Conservation (phyloP, 1,284 basidiomycete genomes). For the Ceratobasidium theobromae region DNA sequence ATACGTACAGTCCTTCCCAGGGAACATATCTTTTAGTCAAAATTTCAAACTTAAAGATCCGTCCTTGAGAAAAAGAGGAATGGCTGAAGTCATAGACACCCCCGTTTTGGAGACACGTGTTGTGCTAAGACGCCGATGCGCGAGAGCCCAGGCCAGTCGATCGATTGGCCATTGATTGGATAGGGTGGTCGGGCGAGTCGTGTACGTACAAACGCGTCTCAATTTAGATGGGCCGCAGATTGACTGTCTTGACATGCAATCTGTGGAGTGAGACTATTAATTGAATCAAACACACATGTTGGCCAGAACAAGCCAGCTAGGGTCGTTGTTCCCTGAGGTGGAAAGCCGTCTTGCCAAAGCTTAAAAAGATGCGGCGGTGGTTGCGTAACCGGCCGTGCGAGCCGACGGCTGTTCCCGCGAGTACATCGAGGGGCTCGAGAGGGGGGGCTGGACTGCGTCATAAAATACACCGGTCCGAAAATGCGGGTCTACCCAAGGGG, state of each 20-base stretch:
- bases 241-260: too few species aligned
- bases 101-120: conserved; percentile 29
- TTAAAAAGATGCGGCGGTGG: not conserved
- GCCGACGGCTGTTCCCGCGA: not conserved
- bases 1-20: too few species aligned
- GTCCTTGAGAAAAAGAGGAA: not conserved
- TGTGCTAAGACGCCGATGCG: not conserved
- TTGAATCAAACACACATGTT: too few species aligned
- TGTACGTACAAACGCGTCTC: not conserved
- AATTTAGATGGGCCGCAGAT: not conserved
- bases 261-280: too few species aligned
- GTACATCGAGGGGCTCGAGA: too few species aligned
- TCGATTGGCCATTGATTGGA: not conserved
- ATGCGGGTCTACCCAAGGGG: too few species aligned
- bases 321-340: not conserved
- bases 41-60: not conserved
- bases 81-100: conserved; percentile 23
- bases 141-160: not conserved
- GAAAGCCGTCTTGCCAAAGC: not conserved
- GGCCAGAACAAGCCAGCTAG: too few species aligned
- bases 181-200: not conserved
- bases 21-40: not conserved
- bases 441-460: not conserved
- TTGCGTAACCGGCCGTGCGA: not conserved
- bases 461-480: not conserved